Conservation (phyloP, 2,329 filamentous ascomycete genomes). For the Fusarium robinianum region DNA sequence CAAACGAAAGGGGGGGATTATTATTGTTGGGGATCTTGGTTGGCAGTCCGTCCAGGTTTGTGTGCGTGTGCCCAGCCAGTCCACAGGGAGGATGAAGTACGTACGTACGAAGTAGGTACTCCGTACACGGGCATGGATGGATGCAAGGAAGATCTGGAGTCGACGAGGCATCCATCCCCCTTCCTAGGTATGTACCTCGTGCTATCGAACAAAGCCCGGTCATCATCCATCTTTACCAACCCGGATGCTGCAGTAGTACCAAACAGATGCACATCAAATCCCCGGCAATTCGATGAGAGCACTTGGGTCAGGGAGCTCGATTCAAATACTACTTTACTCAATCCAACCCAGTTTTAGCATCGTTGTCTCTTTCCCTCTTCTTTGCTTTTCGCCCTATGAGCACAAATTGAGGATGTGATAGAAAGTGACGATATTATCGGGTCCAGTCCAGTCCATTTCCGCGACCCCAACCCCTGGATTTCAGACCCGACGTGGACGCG, state of each 20-base stretch:
- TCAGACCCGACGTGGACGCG: slow-evolving; percentile 6
- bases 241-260: too few species aligned
- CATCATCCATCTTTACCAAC: too few species aligned
- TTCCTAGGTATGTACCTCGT: slow-evolving; percentile 3
- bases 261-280: too few species aligned
- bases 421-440: slow-evolving; percentile 7
- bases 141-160: slow-evolving; percentile 30
- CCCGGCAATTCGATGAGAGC: too few species aligned
- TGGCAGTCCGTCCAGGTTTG: slow-evolving; percentile 5
- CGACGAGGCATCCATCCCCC: slow-evolving; percentile 12
- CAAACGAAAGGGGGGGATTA: slow-evolving; percentile 21
- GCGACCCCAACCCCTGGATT: slow-evolving; percentile 32
- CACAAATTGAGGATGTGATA: slow-evolving; percentile 2
- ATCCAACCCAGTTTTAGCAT: too few species aligned
- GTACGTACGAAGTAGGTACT: too few species aligned
- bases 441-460: too few species aligned
- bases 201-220: too few species aligned
- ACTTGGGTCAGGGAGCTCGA: too few species aligned
- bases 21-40: slow-evolving; percentile 3
- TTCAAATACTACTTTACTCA: too few species aligned
- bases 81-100: too few species aligned
- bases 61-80: slow-evolving; percentile 11
- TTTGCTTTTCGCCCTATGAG: background rate
- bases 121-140: too few species aligned
- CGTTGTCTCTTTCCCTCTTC: background rate